Evolutionary conservation across 495 filamentous ascomycete species (phyloP), one percentile per base, ranked within the genome.

Genomic region (Xylona heveae): DNA sequence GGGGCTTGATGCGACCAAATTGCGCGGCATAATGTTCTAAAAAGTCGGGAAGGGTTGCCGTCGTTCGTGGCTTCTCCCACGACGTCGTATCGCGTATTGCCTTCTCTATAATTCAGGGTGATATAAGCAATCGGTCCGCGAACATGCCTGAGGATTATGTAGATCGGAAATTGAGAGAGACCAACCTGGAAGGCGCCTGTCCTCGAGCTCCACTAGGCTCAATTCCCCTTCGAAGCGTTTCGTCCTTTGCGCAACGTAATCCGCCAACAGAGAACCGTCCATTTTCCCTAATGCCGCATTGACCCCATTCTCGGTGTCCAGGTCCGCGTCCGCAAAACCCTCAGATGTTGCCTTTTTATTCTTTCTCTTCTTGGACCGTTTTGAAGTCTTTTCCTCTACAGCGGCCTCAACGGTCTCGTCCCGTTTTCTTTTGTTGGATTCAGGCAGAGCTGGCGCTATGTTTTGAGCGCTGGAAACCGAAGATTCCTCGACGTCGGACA

Each of bases 201-300:
- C 84, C 35, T 73, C 71, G 23, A 92, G 52, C 50, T 97, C 88
- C 14, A 94, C 66, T 1, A 66, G 58, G 40, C 74, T 91, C 30
- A 94, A 47, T 28, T 84, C 68, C 22, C 68, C 72, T 19, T 79
- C 74, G 41, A 78, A 84, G n/a, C 70, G 63, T 41, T 65, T 68
- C 24, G 72, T 73, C 43, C 74, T 68, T 44, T 85, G 71, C n/a
- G 69, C 71, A 37, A 92, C 52, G 48, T 91, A 70, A 49, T 95
- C 88, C 0, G 84, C 77, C n/a, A 92, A 49, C 22, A 95, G 55
- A 34, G 66, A 63, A 29, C 64, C 71, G 39, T 92, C 78, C 71
- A 97, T 78, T 21, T 67, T 62, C 18, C 69, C 67, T 47, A 94
- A 80, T 0, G 75, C 72, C 39, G 64, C 64, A 50, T 94, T 85